phyloP scores from a whole-genome alignment of 163 green algal species.

The Chlorella variabilis region DNA sequence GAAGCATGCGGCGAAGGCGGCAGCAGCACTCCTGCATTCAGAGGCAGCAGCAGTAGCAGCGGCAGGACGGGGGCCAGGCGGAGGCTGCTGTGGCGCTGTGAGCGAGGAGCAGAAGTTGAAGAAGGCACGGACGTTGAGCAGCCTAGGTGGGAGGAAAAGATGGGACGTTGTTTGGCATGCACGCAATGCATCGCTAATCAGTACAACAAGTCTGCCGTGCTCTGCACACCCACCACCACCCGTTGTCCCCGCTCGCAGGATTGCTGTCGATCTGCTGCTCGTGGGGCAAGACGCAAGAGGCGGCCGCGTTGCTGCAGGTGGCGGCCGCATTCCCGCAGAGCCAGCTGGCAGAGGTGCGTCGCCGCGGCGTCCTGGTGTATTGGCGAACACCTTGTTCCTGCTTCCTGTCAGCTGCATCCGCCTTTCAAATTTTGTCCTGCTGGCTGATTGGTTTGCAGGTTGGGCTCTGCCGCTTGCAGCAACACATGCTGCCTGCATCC shows the following conservation, averaged over 20 bases:
- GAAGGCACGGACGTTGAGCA: slow-evolving; percentile 23
- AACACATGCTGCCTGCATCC: neutral
- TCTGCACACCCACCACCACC: too few relatives aligned
- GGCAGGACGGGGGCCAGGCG: neutral
- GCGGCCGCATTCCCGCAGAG: slow-evolving; percentile 40
- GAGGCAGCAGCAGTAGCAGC: neutral
- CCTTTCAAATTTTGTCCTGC: too few relatives aligned
- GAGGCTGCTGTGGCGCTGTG: neutral
- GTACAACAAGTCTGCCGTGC: too few relatives aligned
- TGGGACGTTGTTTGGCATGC: neutral
- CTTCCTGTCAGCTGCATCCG: too few relatives aligned
- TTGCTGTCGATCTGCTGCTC: slow-evolving; percentile 51
- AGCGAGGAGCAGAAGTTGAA: slow-evolving; percentile 35
- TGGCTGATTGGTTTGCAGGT: too few relatives aligned
- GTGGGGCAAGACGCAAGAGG: slow-evolving; percentile 67
- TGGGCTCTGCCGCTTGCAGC: slow-evolving; percentile 57
- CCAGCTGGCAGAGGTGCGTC: slow-evolving; percentile 29
- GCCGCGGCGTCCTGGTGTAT: too few relatives aligned
- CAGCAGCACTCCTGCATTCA: neutral
- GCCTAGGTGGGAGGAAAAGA: neutral
- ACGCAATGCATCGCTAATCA: too few relatives aligned
- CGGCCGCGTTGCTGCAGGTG: slow-evolving; percentile 44
- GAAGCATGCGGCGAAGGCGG: slow-evolving; percentile 4
- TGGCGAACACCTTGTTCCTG: too few relatives aligned
- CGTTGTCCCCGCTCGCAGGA: slow-evolving; percentile 5